A percentile compares a stretch with the other conserved stretches of the same genome.
Evolutionary conservation across 345 rosid species (phyloP).

Genomic region (Corymbia maculata): DNA sequence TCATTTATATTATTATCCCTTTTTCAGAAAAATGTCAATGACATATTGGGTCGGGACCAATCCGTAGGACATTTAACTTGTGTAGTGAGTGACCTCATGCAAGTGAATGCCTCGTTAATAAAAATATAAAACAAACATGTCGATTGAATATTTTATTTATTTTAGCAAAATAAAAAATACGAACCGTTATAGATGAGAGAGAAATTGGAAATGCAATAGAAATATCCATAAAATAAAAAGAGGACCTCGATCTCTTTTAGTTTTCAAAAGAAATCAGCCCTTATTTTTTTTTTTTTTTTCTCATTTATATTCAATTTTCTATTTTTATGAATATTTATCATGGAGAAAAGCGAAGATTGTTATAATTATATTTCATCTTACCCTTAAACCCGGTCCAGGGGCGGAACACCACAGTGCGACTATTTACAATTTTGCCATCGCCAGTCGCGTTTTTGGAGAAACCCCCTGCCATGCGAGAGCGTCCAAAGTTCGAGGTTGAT

Average conservation of each 20-base stretch:
- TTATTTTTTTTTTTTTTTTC: background rate
- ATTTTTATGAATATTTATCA: too few species aligned
- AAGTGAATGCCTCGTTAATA: background rate
- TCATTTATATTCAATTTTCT: background rate
- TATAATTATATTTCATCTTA: background rate
- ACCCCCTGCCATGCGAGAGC: rapidly evolving
- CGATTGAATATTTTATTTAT: background rate
- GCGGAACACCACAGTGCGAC: background rate
- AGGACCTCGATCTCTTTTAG: background rate
- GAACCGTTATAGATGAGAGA: background rate
- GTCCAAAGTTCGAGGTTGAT: background rate
- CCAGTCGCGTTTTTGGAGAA: background rate
- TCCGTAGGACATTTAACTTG: background rate
- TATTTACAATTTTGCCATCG: background rate
- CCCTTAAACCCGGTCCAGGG: background rate
- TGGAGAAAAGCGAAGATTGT: background rate
- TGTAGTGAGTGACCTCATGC: background rate
- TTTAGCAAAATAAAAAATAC: too few species aligned
- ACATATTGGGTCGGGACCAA: background rate
- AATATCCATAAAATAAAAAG: background rate
- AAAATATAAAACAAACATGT: background rate
- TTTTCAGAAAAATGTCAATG: background rate
- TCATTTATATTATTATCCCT: too few species aligned
- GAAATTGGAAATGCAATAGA: background rate
- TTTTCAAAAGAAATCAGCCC: background rate